A percentile compares a stretch with the other conserved stretches of the same genome.
Evolutionary conservation across 306 rosid genomes (phyloP).

Genomic region (Hylodesmum podocarpum): DNA sequence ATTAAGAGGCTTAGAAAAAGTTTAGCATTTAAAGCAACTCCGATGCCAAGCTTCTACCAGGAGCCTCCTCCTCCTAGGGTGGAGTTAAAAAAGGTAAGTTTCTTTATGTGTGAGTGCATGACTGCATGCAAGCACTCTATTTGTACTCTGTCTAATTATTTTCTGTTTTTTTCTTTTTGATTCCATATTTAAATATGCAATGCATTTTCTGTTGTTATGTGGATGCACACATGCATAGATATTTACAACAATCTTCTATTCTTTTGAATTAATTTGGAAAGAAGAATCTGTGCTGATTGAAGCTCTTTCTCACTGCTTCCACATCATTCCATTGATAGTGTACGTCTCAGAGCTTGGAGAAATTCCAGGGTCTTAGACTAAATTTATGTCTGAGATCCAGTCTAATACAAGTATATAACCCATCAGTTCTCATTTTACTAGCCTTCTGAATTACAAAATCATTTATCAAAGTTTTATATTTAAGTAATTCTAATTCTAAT

Average conservation of each 20-base stretch:
- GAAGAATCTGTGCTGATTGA: neutral
- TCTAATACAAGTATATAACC: neutral
- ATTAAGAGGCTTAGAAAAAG: constrained; percentile 66
- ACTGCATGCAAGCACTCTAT: neutral
- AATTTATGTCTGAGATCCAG: neutral
- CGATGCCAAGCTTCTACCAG: constrained; percentile 82
- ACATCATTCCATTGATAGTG: neutral
- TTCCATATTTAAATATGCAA: neutral
- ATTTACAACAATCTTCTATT: neutral
- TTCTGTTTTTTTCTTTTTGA: neutral
- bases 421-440: neutral
- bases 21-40: constrained; percentile 71
- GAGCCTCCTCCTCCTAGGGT: constrained; percentile 74
- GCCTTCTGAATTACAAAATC: neutral
- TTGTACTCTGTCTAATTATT: neutral
- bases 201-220: neutral
- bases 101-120: neutral
- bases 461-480: neutral
- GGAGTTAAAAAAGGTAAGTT: constrained; percentile 66
- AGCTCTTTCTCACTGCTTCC: constrained; percentile 2
- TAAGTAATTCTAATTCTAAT: neutral
- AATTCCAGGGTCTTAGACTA: neutral
- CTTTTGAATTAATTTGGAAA: constrained; percentile 15
- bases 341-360: neutral
- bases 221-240: neutral